phyloP scores from a whole-genome alignment of 75 land plant species.

The Adiantum capillusveneris region DNA sequence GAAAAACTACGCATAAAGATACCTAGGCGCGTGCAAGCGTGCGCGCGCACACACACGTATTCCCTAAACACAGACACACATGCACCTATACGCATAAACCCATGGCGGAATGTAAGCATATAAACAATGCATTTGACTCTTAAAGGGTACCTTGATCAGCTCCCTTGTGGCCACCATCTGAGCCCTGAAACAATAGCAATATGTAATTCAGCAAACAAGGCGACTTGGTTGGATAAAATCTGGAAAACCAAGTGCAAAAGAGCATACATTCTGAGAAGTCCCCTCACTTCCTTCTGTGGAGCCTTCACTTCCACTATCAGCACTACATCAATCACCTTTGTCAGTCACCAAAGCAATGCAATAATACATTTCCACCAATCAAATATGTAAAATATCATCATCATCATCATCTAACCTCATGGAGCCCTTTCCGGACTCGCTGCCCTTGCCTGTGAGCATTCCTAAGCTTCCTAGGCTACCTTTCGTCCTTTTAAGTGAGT shows the following conservation, averaged over 20 bases:
- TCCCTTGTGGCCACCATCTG: background rate
- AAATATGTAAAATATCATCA: too few species aligned
- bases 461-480: constrained; percentile 44
- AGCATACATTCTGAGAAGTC: constrained; percentile 62
- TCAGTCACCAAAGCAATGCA: too few species aligned
- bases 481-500: constrained; percentile 49
- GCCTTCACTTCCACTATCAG: constrained; percentile 70
- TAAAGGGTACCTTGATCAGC: too few species aligned
- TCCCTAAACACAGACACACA: too few species aligned
- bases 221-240: background rate
- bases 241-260: background rate
- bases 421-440: constrained; percentile 40
- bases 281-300: constrained; percentile 88
- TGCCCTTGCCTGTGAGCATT: constrained; percentile 35
- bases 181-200: background rate
- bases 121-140: too few species aligned
- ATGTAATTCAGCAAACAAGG: too few species aligned
- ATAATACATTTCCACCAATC: too few species aligned
- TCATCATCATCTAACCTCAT: constrained; percentile 54
- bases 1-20: too few species aligned
- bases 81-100: too few species aligned
- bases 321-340: background rate
- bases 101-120: too few species aligned
- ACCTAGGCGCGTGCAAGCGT: too few species aligned
- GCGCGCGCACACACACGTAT: too few species aligned